Evolutionary conservation across 2,329 filamentous ascomycete species (phyloP).

Genomic region (Ciborinia camelliae): DNA sequence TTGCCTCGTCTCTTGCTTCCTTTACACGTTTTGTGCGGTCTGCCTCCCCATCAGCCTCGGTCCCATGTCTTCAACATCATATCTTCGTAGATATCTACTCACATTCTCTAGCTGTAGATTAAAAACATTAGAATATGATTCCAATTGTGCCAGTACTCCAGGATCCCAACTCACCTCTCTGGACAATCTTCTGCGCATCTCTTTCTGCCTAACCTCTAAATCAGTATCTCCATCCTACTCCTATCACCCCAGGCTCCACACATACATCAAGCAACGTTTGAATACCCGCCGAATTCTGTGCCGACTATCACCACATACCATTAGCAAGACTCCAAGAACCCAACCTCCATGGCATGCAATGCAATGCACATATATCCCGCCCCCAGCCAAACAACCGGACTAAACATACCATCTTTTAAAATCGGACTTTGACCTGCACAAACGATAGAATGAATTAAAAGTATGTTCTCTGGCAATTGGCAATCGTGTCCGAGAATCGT

Average conservation of each 20-base stretch:
- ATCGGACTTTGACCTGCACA: conserved; percentile 13
- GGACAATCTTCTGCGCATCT: conserved; percentile 98
- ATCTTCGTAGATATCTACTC: conserved; percentile 39
- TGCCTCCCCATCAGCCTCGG: conserved; percentile 39
- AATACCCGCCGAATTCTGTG: conserved; percentile 97
- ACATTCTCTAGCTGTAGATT: conserved; percentile 77
- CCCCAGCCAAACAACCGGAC: background rate
- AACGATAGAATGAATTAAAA: background rate
- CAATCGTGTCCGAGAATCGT: conserved; percentile 20
- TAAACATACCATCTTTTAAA: conserved; percentile 32
- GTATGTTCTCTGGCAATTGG: conserved; percentile 18
- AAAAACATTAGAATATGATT: conserved; percentile 34
- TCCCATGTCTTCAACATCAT: background rate
- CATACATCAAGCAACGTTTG: conserved; percentile 97
- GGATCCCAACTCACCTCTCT: conserved; percentile 67
- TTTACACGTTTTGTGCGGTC: conserved; percentile 96
- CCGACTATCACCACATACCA: conserved; percentile 60
- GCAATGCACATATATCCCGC: background rate
- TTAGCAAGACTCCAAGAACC: conserved; percentile 22
- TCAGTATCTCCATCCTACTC: conserved; percentile 3
- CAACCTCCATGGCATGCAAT: conserved; percentile 13
- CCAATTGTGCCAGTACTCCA: background rate
- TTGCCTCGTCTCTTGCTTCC: conserved; percentile 92
- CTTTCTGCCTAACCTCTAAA: conserved; percentile 71
- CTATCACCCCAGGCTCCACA: conserved; percentile 11